Percentiles rank a stretch among this genome's conserved stretches.
Conservation (phyloP, 331 rosid genomes). For the Saraca asoca region DNA sequence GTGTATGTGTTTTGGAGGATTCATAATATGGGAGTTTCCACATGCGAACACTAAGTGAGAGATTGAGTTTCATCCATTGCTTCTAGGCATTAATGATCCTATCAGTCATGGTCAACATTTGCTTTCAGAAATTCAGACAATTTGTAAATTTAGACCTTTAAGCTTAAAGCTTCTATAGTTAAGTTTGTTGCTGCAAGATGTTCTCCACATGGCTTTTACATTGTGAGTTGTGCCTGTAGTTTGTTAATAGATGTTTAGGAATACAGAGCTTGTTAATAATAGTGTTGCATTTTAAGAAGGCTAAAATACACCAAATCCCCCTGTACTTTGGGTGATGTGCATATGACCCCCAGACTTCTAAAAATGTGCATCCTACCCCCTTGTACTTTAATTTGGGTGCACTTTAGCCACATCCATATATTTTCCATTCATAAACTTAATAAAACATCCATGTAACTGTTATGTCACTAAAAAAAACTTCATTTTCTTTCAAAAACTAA, state of each 20-base stretch:
- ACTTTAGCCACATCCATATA: no score
- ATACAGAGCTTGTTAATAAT: no score
- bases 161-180: conserved; percentile 1
- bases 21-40: not conserved
- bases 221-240: conserved; percentile 13
- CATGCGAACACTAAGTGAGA: not conserved
- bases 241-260: conserved; percentile 2
- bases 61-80: not conserved
- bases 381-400: no score
- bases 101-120: conserved; percentile 14
- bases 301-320: no score
- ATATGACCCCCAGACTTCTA: no score
- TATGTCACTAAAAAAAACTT: no score
- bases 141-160: not conserved
- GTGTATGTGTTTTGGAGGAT: not conserved
- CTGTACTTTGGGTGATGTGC: no score
- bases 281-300: no score
- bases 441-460: no score
- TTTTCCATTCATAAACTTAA: no score
- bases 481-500: no score
- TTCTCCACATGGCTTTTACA: conserved; percentile 3
- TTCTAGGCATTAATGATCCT: not conserved
- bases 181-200: conserved; percentile 26
- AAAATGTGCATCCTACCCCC: no score
- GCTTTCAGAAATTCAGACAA: not conserved